A percentile compares a stretch with the other conserved stretches of the same genome.
These are phyloP conservation scores for Penicillium sp. DNA, from an alignment of 2,329 filamentous ascomycete species.

Conservation along the genomic window DNA sequence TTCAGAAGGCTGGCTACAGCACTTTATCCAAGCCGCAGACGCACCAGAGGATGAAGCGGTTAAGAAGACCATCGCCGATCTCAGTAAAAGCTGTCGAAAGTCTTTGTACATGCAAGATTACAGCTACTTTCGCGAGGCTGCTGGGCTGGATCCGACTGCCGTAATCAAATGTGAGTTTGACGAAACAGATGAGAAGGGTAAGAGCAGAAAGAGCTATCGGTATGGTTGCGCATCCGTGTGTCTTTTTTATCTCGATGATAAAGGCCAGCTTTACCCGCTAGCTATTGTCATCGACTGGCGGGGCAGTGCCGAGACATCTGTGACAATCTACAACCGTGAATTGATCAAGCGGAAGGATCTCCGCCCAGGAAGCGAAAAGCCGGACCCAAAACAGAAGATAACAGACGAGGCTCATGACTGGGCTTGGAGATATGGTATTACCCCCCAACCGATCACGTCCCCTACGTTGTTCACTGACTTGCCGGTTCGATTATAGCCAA, in stretches of 20 bases:
- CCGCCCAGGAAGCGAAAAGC: neutral
- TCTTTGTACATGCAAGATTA: constrained; percentile 11
- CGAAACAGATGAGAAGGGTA: too few species aligned
- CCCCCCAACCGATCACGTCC: too few species aligned
- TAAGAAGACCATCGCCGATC: constrained; percentile 2
- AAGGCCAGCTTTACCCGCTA: too few species aligned
- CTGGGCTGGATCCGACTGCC: constrained; percentile 1
- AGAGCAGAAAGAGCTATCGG: too few species aligned
- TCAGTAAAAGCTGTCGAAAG: neutral
- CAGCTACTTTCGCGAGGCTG: constrained; percentile 9
- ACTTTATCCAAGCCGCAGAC: constrained; percentile 6
- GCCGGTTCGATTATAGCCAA: too few species aligned
- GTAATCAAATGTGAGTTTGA: neutral
- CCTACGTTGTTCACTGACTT: too few species aligned
- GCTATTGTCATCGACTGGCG: constrained; percentile 10
- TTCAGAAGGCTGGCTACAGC: constrained; percentile 3
- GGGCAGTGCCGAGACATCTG: neutral
- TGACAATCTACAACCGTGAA: constrained; percentile 11
- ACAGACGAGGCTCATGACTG: too few species aligned
- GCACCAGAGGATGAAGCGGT: constrained; percentile 1
- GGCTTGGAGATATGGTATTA: too few species aligned
- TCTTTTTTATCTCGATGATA: too few species aligned
- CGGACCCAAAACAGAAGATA: too few species aligned
- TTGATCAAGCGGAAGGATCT: neutral
- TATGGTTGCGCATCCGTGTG: too few species aligned